phyloP scores from a whole-genome alignment of 2,329 filamentous ascomycete genomes.

The Ustilaginoidea virens region DNA sequence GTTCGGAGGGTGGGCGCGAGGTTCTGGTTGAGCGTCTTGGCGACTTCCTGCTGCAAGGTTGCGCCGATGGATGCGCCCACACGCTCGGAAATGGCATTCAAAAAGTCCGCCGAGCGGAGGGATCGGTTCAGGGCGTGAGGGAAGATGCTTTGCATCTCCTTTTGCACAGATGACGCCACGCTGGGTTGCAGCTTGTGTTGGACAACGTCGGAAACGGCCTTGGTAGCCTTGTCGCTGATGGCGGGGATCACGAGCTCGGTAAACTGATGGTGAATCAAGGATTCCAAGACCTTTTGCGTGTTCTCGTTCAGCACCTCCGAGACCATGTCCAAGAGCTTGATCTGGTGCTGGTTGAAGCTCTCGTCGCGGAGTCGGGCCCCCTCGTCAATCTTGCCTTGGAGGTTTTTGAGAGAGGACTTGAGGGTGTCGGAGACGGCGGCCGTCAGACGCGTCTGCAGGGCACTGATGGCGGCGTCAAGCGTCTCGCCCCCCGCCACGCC shows the following conservation, averaged over 20 bases:
- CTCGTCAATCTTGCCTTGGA: constrained; percentile 48
- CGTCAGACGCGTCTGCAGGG: constrained; percentile 36
- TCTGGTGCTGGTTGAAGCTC: constrained; percentile 36
- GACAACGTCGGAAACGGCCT: constrained; percentile 57
- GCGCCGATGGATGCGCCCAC: constrained; percentile 50
- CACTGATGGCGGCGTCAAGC: constrained; percentile 36
- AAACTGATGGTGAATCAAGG: constrained; percentile 64
- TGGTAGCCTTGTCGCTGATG: constrained; percentile 50
- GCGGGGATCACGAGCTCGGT: constrained; percentile 61
- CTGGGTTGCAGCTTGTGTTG: constrained; percentile 50
- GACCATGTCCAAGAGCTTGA: constrained; percentile 40
- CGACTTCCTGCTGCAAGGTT: constrained; percentile 55
- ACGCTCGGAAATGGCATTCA: constrained; percentile 54
- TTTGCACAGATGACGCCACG: constrained; percentile 49
- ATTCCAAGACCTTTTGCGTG: constrained; percentile 56
- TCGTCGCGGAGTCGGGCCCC: constrained; percentile 41
- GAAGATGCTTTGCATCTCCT: constrained; percentile 56
- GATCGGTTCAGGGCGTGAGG: constrained; percentile 40
- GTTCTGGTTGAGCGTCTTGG: constrained; percentile 41
- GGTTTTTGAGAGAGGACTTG: constrained; percentile 41
- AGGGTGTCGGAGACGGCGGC: constrained; percentile 33
- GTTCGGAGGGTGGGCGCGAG: constrained; percentile 52
- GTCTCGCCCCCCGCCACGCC: constrained; percentile 26
- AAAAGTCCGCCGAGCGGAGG: constrained; percentile 57
- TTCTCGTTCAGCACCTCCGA: constrained; percentile 46